Conservation (phyloP, 176 grass and related monocot species). For the Oryza officinalis region DNA sequence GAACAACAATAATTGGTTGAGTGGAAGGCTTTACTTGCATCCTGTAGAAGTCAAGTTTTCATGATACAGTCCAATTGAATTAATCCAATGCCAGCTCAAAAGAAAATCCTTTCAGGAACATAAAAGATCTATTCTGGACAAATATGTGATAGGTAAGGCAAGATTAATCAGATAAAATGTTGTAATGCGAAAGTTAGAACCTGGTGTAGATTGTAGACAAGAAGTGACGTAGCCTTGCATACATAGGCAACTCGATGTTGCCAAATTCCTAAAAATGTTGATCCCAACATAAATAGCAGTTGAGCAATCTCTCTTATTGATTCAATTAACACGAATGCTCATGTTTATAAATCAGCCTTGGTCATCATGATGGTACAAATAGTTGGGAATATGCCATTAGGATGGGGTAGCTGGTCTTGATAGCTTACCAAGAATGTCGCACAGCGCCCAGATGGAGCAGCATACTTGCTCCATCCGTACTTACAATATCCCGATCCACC, state of each 20-base stretch:
- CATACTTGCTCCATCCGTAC: slow-evolving; percentile 97
- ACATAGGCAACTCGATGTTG: slow-evolving; percentile 96
- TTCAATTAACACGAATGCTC: not conserved
- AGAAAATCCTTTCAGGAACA: not conserved
- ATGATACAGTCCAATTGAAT: not conserved
- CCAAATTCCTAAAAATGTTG: slow-evolving; percentile 83
- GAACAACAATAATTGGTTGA: slow-evolving; percentile 80
- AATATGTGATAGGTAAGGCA: not conserved
- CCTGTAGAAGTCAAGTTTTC: slow-evolving; percentile 44
- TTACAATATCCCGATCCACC: slow-evolving; percentile 99
- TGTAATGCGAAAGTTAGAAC: slow-evolving; percentile 27
- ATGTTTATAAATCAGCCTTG: not conserved
- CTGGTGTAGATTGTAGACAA: slow-evolving; percentile 87
- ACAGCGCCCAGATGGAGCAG: slow-evolving; percentile 87
- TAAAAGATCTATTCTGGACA: not conserved
- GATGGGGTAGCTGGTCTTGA: not conserved
- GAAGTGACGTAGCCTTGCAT: slow-evolving; percentile 81
- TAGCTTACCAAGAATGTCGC: slow-evolving; percentile 82
- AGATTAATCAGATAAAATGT: not conserved
- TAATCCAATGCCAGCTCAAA: not conserved
- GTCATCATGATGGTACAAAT: not conserved
- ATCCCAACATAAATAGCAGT: slow-evolving; percentile 21
- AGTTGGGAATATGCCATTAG: not conserved
- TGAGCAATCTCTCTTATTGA: not conserved
- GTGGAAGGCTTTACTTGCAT: slow-evolving; percentile 93